Conservation (phyloP, 805 yeast genomes). For the Monosporozyma yasuniensis region DNA sequence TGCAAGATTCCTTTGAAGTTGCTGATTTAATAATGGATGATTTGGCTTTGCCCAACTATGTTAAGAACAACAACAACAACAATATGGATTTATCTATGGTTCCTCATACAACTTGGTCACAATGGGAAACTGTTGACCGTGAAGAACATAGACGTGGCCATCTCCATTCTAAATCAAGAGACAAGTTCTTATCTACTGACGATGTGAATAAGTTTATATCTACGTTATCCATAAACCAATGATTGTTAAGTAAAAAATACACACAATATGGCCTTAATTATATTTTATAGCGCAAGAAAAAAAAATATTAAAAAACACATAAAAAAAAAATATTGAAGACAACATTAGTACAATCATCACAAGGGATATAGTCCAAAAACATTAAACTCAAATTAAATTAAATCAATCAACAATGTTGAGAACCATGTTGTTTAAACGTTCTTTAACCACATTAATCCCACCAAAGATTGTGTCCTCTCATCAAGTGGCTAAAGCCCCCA, state of each 20-base stretch:
- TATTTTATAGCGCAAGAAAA: too few species aligned
- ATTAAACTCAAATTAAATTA: background rate
- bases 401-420: background rate
- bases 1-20: slow-evolving; percentile 72
- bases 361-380: too few species aligned
- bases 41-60: slow-evolving; percentile 21
- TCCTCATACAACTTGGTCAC: slow-evolving; percentile 25
- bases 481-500: slow-evolving; percentile 92
- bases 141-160: slow-evolving; percentile 18
- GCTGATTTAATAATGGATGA: slow-evolving; percentile 60
- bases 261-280: too few species aligned
- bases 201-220: slow-evolving; percentile 1
- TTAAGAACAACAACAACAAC: background rate
- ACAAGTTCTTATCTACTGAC: slow-evolving; percentile 3
- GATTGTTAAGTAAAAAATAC: background rate
- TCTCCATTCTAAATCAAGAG: slow-evolving; percentile 2
- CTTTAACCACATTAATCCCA: slow-evolving; percentile 90
- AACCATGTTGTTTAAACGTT: slow-evolving; percentile 73
- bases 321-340: background rate
- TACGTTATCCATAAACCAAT: background rate
- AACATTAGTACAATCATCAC: too few species aligned
- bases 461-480: slow-evolving; percentile 97
- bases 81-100: slow-evolving; percentile 7
- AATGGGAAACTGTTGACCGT: slow-evolving; percentile 21
- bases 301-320: too few species aligned